Percentiles rank a stretch among this genome's conserved stretches.
Conservation (phyloP, 768 basidiomycete genomes). For the Phylloporus arenicola region DNA sequence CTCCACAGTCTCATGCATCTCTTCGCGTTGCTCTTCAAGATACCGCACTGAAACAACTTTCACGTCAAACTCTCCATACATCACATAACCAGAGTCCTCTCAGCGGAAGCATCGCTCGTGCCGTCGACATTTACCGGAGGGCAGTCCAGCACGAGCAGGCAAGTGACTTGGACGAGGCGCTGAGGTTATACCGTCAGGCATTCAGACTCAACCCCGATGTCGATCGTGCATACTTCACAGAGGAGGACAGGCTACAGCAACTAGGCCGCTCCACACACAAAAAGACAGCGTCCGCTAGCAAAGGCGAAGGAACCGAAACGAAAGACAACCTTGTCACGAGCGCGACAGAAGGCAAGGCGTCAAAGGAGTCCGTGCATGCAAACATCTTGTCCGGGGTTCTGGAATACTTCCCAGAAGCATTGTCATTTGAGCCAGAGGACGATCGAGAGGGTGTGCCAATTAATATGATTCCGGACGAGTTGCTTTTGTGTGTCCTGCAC, state of each 20-base stretch:
- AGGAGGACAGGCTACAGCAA: constrained; percentile 38
- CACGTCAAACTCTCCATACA: constrained; percentile 12
- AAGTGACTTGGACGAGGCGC: constrained; percentile 70
- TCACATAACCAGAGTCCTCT: constrained; percentile 27
- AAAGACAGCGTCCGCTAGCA: constrained; percentile 79
- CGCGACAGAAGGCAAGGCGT: constrained; percentile 33
- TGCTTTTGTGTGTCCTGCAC: constrained; percentile 63
- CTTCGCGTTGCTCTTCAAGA: neutral
- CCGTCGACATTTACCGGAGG: constrained; percentile 60
- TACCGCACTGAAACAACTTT: constrained; percentile 4
- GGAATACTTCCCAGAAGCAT: constrained; percentile 40
- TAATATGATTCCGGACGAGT: constrained; percentile 65
- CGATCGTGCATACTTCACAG: constrained; percentile 60
- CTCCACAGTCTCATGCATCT: constrained; percentile 2
- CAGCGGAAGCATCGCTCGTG: constrained; percentile 38
- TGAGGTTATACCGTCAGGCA: constrained; percentile 71
- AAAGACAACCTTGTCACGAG: constrained; percentile 73
- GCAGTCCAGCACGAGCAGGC: constrained; percentile 72
- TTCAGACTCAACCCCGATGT: constrained; percentile 75
- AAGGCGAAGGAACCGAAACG: constrained; percentile 49
- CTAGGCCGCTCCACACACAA: constrained; percentile 40
- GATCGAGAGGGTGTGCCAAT: constrained; percentile 55
- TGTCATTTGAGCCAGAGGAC: constrained; percentile 65
- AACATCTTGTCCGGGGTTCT: constrained; percentile 47
- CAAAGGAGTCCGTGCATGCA: constrained; percentile 8